Conservation (phyloP, 148 eudicot species). For the Salicornia ramosissima region DNA sequence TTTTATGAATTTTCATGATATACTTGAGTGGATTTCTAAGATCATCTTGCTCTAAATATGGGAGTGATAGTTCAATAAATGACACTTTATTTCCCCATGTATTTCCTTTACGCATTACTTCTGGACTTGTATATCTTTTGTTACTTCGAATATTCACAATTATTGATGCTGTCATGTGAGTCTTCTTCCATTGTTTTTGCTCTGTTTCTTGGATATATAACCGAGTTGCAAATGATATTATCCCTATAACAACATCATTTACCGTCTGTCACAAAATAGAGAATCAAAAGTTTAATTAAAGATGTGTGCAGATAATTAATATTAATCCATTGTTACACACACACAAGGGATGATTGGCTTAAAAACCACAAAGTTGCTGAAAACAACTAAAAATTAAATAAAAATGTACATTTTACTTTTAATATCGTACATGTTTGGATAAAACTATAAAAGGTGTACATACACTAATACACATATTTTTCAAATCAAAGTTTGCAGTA, state of each 20-base stretch:
- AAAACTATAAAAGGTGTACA: too few species aligned
- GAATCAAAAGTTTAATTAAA: background rate
- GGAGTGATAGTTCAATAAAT: slow-evolving; percentile 34
- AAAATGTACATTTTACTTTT: too few species aligned
- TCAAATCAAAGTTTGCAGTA: too few species aligned
- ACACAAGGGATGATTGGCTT: too few species aligned
- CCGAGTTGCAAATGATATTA: slow-evolving; percentile 29
- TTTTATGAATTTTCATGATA: slow-evolving; percentile 22
- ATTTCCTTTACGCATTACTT: slow-evolving; percentile 39
- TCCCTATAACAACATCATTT: slow-evolving; percentile 42
- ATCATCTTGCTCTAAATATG: slow-evolving; percentile 20
- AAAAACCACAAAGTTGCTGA: too few species aligned
- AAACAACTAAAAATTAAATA: too few species aligned
- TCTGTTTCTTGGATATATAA: slow-evolving; percentile 37
- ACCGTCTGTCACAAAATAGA: slow-evolving; percentile 29
- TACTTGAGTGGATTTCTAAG: slow-evolving; percentile 31
- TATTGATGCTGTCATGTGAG: slow-evolving; percentile 33
- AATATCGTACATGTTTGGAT: too few species aligned
- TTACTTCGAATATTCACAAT: slow-evolving; percentile 38
- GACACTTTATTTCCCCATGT: slow-evolving; percentile 48
- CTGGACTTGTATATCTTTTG: slow-evolving; percentile 35
- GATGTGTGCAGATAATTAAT: too few species aligned
- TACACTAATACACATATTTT: too few species aligned
- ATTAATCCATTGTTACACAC: too few species aligned
- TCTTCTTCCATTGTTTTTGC: background rate